A percentile compares a stretch with the other conserved stretches of the same genome.
These are phyloP conservation scores for Solanum hybrid DNA, from an alignment of 305 asterid species.

Conservation along the genomic window DNA sequence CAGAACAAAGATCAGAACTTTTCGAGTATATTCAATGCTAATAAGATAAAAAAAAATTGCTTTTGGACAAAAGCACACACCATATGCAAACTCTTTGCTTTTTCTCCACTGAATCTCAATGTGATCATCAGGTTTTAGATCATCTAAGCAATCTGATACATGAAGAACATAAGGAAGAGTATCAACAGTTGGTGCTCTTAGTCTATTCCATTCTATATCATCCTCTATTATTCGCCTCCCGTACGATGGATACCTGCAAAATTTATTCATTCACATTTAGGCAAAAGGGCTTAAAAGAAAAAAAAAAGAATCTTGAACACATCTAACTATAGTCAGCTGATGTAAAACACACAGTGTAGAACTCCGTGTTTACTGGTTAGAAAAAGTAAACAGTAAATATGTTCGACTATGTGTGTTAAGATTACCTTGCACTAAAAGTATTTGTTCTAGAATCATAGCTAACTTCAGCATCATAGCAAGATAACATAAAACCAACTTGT, in stretches of 20 bases:
- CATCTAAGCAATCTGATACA: constrained; percentile 50
- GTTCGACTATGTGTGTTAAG: not conserved
- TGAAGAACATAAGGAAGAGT: constrained; percentile 54
- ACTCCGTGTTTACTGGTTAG: not conserved
- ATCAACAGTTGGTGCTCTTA: constrained; percentile 58
- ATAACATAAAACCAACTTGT: constrained; percentile 66
- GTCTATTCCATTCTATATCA: constrained; percentile 58
- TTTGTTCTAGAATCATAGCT: constrained; percentile 57
- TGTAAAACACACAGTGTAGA: not conserved
- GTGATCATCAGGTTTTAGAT: constrained; percentile 76
- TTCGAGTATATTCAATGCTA: not conserved
- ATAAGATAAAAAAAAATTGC: not conserved
- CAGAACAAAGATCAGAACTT: constrained; percentile 13
- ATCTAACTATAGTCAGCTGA: not conserved
- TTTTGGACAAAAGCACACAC: constrained; percentile 25
- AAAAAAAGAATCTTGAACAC: not conserved
- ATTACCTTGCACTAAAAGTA: constrained; percentile 71
- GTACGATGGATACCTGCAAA: constrained; percentile 51
- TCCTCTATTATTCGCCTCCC: constrained; percentile 69
- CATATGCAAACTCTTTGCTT: constrained; percentile 65
- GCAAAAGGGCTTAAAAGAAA: not conserved
- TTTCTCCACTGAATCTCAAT: constrained; percentile 91
- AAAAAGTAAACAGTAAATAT: not conserved
- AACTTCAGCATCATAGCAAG: constrained; percentile 84
- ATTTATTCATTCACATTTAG: not conserved